A percentile compares a stretch with the other conserved stretches of the same genome.
phyloP scores from a whole-genome alignment of 2,329 filamentous ascomycete species.

The Exutisphaerella laricina region DNA sequence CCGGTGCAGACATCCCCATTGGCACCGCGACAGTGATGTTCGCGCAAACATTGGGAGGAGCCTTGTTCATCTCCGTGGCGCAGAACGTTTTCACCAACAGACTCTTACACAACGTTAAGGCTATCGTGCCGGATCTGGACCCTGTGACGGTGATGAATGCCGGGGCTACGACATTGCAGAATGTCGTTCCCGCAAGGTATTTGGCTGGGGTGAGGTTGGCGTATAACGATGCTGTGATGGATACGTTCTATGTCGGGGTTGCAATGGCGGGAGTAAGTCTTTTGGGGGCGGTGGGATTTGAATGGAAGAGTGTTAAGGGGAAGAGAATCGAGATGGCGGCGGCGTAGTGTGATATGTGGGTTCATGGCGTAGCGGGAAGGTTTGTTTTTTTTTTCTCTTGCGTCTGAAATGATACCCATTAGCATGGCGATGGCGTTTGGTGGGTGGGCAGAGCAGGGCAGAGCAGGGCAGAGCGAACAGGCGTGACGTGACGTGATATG shows the following conservation, averaged over 20 bases:
- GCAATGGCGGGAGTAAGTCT: conserved; percentile 49
- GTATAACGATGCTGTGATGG: conserved; percentile 58
- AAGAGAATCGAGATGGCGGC: conserved; percentile 37
- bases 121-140: conserved; percentile 40
- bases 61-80: conserved; percentile 45
- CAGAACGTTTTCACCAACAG: conserved; percentile 49
- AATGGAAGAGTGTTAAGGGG: conserved; percentile 62
- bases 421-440: no score
- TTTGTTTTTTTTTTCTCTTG: background rate
- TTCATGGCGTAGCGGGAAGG: background rate
- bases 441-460: no score
- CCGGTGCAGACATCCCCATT: conserved; percentile 40
- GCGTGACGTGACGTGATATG: no score
- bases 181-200: conserved; percentile 46
- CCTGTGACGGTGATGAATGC: conserved; percentile 40
- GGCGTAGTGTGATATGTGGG: no score
- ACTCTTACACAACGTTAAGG: conserved; percentile 38
- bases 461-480: no score
- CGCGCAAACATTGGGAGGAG: conserved; percentile 44
- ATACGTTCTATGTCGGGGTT: conserved; percentile 57
- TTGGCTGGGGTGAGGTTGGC: conserved; percentile 52
- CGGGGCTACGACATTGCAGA: conserved; percentile 56
- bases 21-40: conserved; percentile 47
- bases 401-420: no score
- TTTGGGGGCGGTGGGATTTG: no score